phyloP scores from a whole-genome alignment of 2,329 filamentous ascomycete genomes.

The Corniculantispora saksenae region DNA sequence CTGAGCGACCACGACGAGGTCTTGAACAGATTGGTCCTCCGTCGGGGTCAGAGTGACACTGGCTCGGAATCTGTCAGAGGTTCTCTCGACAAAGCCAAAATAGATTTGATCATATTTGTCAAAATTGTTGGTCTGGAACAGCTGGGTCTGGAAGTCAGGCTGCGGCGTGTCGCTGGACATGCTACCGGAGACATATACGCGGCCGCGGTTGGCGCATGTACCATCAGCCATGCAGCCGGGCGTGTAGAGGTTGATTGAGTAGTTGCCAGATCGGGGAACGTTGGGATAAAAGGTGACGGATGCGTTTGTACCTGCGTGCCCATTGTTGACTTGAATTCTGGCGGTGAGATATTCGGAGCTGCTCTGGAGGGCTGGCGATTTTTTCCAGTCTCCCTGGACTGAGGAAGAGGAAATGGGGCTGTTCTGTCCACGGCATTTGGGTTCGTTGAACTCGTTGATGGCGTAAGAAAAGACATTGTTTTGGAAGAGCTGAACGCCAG shows the following conservation, averaged over 20 bases:
- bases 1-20: conserved; percentile 84
- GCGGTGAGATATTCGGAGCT: conserved; percentile 76
- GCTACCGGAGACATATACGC: conserved; percentile 76
- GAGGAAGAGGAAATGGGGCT: conserved; percentile 63
- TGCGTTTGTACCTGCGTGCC: conserved; percentile 52
- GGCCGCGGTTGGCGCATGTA: conserved; percentile 74
- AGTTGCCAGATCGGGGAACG: conserved; percentile 86
- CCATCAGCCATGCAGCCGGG: conserved; percentile 83
- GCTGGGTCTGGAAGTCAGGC: conserved; percentile 55
- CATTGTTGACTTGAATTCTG: conserved; percentile 56
- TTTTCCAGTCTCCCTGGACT: conserved; percentile 71
- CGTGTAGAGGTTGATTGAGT: conserved; percentile 87
- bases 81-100: conserved; percentile 79
- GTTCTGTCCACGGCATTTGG: conserved; percentile 64
- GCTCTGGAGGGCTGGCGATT: conserved; percentile 67
- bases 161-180: conserved; percentile 56
- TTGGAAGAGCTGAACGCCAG: conserved; percentile 84
- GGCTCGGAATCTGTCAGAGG: conserved; percentile 72
- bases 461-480: conserved; percentile 86
- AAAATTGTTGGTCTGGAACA: conserved; percentile 91
- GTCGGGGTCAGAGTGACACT: conserved; percentile 75
- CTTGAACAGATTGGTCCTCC: conserved; percentile 58
- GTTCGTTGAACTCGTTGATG: conserved; percentile 85
- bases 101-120: conserved; percentile 97
- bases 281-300: conserved; percentile 80